Base-by-base conservation (phyloP, 2,329 filamentous ascomycete species). In the Paramyrothecium roridum region DNA sequence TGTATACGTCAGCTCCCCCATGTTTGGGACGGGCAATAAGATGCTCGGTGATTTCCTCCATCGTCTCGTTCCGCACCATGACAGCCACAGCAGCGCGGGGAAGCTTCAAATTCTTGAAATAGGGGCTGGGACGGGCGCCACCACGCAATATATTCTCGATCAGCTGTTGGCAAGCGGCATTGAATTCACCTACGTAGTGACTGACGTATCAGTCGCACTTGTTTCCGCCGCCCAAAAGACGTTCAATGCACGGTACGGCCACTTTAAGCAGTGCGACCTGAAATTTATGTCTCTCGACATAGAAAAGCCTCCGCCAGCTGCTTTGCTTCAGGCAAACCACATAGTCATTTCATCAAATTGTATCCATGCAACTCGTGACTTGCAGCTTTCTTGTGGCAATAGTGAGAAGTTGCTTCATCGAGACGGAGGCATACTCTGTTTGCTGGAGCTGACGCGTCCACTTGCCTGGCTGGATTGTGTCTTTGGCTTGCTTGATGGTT, bases 141-240 rank as follows among this genome's bases (percentile, higher is more conserved):
- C 74, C 0, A 75, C 73, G 2, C 60, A 56, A 30, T 50, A 52
- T 40, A 54, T 74, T 3, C 56, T 70, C 12, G 65, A 65, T 0
- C 21, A 65, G 1, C 61, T 76, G 2, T 63, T 61, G 1, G 21
- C 47, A 1, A 57, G 65, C 2, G 65, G 64, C 7, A 53, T 68
- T 1, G 61, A 66, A 0, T 63, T 73, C 22, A 61, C 67, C 46
- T 77, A 77, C 56, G 73, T 69, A 1, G 73, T 76, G 52, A 76
- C 75, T 1, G 75, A 78, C 45, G 56, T 77, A 2, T 63, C 70
- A 2, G 33, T 55, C 1, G 59, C 60, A 6, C 50, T 62, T 23
- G 57, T 59, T 2, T 52, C 59, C 2, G 40, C 48, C 10, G 59
- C 57, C 16, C 46, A 49, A 54, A 55, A 21, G n/a, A 55, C 17